Evolutionary conservation across 352 stramenopile genomes (phyloP).

Genomic region (Phytophthora ohioensis): DNA sequence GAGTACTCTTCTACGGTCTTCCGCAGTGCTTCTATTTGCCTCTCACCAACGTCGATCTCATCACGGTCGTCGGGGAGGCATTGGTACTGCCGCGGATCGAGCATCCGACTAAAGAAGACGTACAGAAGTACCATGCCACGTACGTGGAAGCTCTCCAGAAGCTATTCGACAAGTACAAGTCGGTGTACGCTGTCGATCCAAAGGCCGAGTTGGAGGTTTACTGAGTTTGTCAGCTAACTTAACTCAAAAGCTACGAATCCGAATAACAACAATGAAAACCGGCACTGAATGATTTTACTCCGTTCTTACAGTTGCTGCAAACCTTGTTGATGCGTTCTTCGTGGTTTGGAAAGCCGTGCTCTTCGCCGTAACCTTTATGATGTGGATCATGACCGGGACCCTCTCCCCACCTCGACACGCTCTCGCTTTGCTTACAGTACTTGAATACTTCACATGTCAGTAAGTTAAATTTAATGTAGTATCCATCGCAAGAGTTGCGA

Average conservation of each 20-base stretch:
- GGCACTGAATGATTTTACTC: too few species aligned
- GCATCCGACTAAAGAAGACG: conserved; percentile 87
- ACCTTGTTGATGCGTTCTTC: too few species aligned
- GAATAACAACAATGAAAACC: too few species aligned
- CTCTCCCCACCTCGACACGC: too few species aligned
- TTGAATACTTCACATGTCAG: too few species aligned
- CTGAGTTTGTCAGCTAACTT: conserved; percentile 13
- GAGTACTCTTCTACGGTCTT: conserved; percentile 76
- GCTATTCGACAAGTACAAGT: conserved; percentile 90
- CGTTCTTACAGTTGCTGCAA: too few species aligned
- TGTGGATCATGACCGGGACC: too few species aligned
- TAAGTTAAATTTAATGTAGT: too few species aligned
- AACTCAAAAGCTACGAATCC: background rate
- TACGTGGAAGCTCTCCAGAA: conserved; percentile 85
- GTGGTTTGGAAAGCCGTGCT: too few species aligned
- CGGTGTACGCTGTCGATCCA: conserved; percentile 74
- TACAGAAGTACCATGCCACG: conserved; percentile 88
- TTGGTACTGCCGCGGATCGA: conserved; percentile 87
- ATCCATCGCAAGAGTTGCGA: too few species aligned
- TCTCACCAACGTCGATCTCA: conserved; percentile 66
- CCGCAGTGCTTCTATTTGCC: conserved; percentile 88
- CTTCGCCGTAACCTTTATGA: too few species aligned
- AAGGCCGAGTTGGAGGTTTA: conserved; percentile 56
- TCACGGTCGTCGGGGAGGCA: conserved; percentile 89
- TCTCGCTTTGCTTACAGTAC: too few species aligned